Base-by-base conservation (phyloP, 148 eudicot species). In the Rhododendron ferrugineum region DNA sequence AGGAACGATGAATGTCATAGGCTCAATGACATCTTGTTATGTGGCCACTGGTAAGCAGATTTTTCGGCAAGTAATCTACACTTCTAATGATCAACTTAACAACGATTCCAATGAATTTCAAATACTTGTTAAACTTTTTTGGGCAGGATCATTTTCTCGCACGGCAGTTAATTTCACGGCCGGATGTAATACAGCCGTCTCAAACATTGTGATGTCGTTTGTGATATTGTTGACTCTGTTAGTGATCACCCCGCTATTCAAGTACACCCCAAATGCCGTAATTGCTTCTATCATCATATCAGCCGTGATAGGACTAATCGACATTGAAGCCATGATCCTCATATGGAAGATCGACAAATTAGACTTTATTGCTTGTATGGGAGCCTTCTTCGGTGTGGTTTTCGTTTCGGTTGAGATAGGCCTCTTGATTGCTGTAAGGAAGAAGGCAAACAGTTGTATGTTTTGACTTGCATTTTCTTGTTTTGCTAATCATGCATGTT, bases 11-110 rank as follows among this genome's bases (percentile, higher is more conserved):
- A 96, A 96, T 54, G 83, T 96, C 74, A 86, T 93, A 47, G 99
- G 99, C 60, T 96, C 99, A 13, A 87, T 93, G 93, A 93, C 99
- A 49, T 96, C 99, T 76, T 96, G 99, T 85, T 96, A 93, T 73
- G 90, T 95, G 0, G 90, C 98, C 13, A 96, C 98, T 82, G 98
- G 98, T 93, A 32, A 73, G 14, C 3, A 26, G 74, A 26, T 9
- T 9, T n/a, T 68, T 28, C 6, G 6, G 34, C 4, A 68, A 68
- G 8, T 62, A 62, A 62, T 62, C 68, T 23, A 9, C 30, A 7
- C 1, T 23, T 62, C 11, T 62, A 23, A 23, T 6, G 68, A 62
- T 62, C 15, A 68, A 28, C 74, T 28, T 68, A 68, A 26, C 34
- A 13, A 68, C 30, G 16, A 68, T 68, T 28, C 34, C 18, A 68